A percentile compares a stretch with the other conserved stretches of the same genome.
Conservation (phyloP, 176 grass and related monocot species). For the Triticum dicoccoides region DNA sequence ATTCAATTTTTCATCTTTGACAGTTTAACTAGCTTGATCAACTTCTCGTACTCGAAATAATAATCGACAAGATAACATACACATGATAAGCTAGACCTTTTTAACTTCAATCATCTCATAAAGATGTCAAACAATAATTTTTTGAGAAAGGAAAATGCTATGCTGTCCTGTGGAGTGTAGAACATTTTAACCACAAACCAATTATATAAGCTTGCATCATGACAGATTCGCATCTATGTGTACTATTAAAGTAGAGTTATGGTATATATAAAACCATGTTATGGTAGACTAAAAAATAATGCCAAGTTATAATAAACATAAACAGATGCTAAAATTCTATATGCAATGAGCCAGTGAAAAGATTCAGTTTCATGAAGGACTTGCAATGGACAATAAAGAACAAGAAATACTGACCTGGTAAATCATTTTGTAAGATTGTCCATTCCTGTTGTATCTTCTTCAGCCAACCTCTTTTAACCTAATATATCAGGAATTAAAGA, state of each 20-base stretch:
- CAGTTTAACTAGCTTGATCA: neutral
- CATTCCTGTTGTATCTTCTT: slow-evolving; percentile 94
- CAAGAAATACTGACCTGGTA: slow-evolving; percentile 51
- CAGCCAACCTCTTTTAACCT: slow-evolving; percentile 84
- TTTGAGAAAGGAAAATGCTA: neutral
- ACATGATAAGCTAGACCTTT: neutral
- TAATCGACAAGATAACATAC: neutral
- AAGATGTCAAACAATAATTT: neutral
- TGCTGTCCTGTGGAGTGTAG: neutral
- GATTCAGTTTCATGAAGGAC: neutral
- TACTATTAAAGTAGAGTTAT: neutral
- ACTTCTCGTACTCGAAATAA: neutral
- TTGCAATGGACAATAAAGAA: neutral
- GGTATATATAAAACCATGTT: neutral
- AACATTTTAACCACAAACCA: neutral
- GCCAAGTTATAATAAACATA: slow-evolving; percentile 1
- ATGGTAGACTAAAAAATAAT: neutral
- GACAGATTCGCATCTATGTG: neutral
- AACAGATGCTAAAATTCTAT: neutral
- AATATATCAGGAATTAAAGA: slow-evolving; percentile 14
- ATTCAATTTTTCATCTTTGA: neutral
- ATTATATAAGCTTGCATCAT: neutral
- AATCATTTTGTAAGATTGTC: slow-evolving; percentile 74
- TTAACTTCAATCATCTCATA: neutral
- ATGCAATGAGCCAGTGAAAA: neutral